A percentile compares a stretch with the other conserved stretches of the same genome.
These are phyloP conservation scores for Xylona heveae DNA, from an alignment of 495 filamentous ascomycete genomes.

Conservation along the genomic window DNA sequence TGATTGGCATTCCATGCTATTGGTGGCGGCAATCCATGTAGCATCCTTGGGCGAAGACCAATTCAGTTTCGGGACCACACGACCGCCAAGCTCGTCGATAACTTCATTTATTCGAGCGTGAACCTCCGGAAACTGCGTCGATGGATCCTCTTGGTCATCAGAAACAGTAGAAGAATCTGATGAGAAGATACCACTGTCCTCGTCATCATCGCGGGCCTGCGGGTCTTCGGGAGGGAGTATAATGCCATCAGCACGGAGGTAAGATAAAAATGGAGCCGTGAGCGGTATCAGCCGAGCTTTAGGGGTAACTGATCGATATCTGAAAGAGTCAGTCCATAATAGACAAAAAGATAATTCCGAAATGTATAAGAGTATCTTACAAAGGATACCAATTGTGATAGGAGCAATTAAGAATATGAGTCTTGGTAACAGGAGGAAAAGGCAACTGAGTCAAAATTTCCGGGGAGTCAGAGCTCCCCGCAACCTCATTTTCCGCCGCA, in stretches of 20 bases:
- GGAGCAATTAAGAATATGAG: conserved; percentile 84
- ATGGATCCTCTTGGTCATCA: conserved; percentile 20
- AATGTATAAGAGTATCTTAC: conserved; percentile 24
- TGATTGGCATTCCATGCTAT: conserved; percentile 69
- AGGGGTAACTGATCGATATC: conserved; percentile 62
- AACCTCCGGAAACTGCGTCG: conserved; percentile 39
- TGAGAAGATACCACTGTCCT: conserved; percentile 8
- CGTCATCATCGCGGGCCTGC: conserved; percentile 15
- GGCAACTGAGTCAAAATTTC: conserved; percentile 22
- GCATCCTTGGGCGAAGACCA: conserved; percentile 96
- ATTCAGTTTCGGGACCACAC: conserved; percentile 79
- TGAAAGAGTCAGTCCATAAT: conserved; percentile 10
- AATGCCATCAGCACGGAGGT: conserved; percentile 86
- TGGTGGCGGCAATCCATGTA: conserved; percentile 80
- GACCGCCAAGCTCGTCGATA: conserved; percentile 61
- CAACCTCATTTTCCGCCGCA: too few species aligned
- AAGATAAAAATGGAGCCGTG: conserved; percentile 49
- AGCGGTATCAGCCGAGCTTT: conserved; percentile 72
- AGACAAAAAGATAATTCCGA: neutral
- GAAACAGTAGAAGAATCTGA: conserved; percentile 20
- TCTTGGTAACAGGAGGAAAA: conserved; percentile 62
- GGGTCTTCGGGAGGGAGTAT: conserved; percentile 43
- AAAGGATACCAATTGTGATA: conserved; percentile 78
- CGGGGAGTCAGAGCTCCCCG: neutral
- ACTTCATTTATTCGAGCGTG: conserved; percentile 54